These are phyloP conservation scores for Hortaea sp. DNA, from an alignment of 2,329 filamentous ascomycete species.

Conservation along the genomic window DNA sequence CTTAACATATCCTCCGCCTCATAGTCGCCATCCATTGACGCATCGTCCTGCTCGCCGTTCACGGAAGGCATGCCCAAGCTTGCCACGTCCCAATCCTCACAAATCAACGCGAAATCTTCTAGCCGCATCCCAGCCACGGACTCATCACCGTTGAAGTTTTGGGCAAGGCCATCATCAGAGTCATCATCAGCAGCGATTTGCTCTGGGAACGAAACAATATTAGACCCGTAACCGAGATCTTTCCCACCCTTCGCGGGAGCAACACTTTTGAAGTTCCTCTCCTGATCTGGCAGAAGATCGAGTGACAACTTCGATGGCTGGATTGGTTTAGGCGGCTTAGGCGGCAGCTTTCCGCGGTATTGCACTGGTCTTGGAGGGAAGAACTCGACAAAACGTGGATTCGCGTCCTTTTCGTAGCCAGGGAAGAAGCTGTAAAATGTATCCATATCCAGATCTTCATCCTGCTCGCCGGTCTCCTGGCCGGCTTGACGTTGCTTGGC, in stretches of 20 bases:
- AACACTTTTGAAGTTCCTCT: slow-evolving; percentile 71
- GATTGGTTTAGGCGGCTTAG: slow-evolving; percentile 70
- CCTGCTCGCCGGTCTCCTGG: slow-evolving; percentile 13
- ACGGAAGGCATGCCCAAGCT: slow-evolving; percentile 38
- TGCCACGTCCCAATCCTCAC: slow-evolving; percentile 70
- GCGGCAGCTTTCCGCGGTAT: slow-evolving; percentile 67
- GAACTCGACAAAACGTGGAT: slow-evolving; percentile 71
- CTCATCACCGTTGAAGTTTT: slow-evolving; percentile 51
- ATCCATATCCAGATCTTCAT: slow-evolving; percentile 57
- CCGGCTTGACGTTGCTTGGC: slow-evolving; percentile 14
- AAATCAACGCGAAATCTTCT: slow-evolving; percentile 74
- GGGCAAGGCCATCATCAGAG: slow-evolving; percentile 37
- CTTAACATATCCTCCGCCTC: slow-evolving; percentile 23
- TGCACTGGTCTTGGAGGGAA: slow-evolving; percentile 71
- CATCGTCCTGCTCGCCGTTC: slow-evolving; percentile 12
- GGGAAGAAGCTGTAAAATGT: slow-evolving; percentile 73
- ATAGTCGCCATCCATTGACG: slow-evolving; percentile 24
- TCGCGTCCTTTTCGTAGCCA: slow-evolving; percentile 62
- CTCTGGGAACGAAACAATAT: slow-evolving; percentile 42
- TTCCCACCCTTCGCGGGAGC: slow-evolving; percentile 38
- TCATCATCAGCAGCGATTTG: slow-evolving; percentile 42
- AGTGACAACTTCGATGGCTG: slow-evolving; percentile 80
- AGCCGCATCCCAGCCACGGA: slow-evolving; percentile 64
- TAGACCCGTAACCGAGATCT: slow-evolving; percentile 31
- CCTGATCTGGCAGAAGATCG: slow-evolving; percentile 76